phyloP scores from a whole-genome alignment of 116 monocot species.

The Phalaenopsis hybrid region DNA sequence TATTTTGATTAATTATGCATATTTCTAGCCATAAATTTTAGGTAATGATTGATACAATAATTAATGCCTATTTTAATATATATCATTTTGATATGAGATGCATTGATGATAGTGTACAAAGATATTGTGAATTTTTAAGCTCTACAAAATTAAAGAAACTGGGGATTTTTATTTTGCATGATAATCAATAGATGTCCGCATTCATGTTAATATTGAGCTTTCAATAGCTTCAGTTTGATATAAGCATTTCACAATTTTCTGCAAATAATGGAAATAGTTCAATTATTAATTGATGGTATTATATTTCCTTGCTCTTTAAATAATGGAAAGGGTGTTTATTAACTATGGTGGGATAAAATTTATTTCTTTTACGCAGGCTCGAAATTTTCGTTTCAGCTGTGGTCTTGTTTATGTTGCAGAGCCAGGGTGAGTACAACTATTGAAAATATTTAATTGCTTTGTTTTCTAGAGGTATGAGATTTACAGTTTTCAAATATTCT shows the following conservation, averaged over 20 bases:
- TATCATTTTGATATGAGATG: not conserved
- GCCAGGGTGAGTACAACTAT: conserved; percentile 50
- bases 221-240: not conserved
- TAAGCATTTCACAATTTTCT: not conserved
- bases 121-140: not conserved
- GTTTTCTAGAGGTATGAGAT: not conserved
- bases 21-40: too few species aligned
- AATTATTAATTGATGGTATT: not conserved
- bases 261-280: not conserved
- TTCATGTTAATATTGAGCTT: not conserved
- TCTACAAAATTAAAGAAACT: too few species aligned
- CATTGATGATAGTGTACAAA: not conserved
- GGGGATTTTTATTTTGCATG: not conserved
- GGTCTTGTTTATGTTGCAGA: conserved; percentile 92
- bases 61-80: too few species aligned
- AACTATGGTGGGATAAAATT: not conserved
- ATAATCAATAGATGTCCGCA: not conserved
- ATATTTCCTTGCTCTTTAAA: not conserved
- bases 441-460: not conserved
- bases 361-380: conserved; percentile 44
- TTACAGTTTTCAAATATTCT: not conserved
- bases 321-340: too few species aligned
- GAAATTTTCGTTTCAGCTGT: conserved; percentile 81
- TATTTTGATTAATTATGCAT: too few species aligned
- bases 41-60: too few species aligned